These are phyloP conservation scores for Solanum chiquidenum DNA, from an alignment of 257 asterid species.

Conservation along the genomic window DNA sequence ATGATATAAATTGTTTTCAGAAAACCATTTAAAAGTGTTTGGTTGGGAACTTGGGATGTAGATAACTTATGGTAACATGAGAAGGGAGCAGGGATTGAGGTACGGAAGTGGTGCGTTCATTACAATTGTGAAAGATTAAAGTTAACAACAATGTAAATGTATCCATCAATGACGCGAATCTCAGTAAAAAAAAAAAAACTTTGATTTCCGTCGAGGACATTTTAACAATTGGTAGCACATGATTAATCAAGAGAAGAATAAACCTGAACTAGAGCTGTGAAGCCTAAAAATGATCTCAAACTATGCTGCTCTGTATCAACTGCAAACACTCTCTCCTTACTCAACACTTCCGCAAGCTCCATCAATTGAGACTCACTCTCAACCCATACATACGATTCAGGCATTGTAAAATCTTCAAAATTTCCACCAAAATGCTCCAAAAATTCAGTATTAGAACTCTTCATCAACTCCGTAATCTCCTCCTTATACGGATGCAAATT, in stretches of 20 bases:
- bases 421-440: constrained; percentile 38
- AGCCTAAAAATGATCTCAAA: constrained; percentile 77
- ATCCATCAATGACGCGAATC: not conserved
- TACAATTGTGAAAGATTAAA: not conserved
- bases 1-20: not conserved
- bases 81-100: not conserved
- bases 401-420: constrained; percentile 27
- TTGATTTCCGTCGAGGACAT: not conserved
- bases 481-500: constrained; percentile 70
- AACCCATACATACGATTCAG: constrained; percentile 49
- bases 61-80: not conserved
- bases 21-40: not conserved
- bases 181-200: not conserved
- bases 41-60: not conserved
- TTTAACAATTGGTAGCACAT: not conserved
- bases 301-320: constrained; percentile 97
- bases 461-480: constrained; percentile 47
- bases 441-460: constrained; percentile 33
- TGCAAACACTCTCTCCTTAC: constrained; percentile 58
- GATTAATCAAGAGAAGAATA: not conserved
- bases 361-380: constrained; percentile 43
- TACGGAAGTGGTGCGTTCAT: not conserved
- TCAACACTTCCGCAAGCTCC: constrained; percentile 53
- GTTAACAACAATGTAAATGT: not conserved
- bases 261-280: constrained; percentile 92